Conservation (phyloP, 352 stramenopile species). For the Globisporangium solare region DNA sequence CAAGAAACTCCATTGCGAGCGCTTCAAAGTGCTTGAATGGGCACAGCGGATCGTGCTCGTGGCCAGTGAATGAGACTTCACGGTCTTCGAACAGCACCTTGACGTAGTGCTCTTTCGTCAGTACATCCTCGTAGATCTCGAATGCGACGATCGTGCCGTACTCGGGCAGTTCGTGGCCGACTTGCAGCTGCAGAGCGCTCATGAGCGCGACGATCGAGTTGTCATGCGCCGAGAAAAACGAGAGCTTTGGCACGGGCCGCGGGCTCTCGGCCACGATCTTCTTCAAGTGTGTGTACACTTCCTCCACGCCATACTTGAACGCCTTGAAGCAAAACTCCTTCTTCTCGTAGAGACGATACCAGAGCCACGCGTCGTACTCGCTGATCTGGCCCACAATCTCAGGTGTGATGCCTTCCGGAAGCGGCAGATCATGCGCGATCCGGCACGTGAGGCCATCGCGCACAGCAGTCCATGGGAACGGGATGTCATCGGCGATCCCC, state of each 20-base stretch:
- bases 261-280: constrained; percentile 29
- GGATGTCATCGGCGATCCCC: constrained; percentile 35
- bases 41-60: constrained; percentile 48
- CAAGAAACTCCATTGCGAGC: constrained; percentile 47
- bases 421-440: constrained; percentile 47
- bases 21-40: constrained; percentile 63
- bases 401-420: constrained; percentile 63
- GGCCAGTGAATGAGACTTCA: constrained; percentile 41
- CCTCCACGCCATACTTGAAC: constrained; percentile 58
- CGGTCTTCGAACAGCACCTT: constrained; percentile 58
- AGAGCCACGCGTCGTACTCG: constrained; percentile 78
- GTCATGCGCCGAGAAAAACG: constrained; percentile 83
- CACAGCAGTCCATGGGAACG: constrained; percentile 70
- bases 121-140: constrained; percentile 59
- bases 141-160: constrained; percentile 71
- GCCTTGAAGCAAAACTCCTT: constrained; percentile 52
- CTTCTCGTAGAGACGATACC: constrained; percentile 67
- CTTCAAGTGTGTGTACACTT: constrained; percentile 54
- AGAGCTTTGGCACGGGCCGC: constrained; percentile 34
- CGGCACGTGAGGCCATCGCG: constrained; percentile 66
- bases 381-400: constrained; percentile 54
- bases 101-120: constrained; percentile 44
- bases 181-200: constrained; percentile 60
- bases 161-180: constrained; percentile 45
- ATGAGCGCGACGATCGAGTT: constrained; percentile 81